Evolutionary conservation across 2,329 filamentous ascomycete genomes (phyloP), one percentile per base, ranked within the genome.

Genomic region (Bimuria novae-zelandiae): DNA sequence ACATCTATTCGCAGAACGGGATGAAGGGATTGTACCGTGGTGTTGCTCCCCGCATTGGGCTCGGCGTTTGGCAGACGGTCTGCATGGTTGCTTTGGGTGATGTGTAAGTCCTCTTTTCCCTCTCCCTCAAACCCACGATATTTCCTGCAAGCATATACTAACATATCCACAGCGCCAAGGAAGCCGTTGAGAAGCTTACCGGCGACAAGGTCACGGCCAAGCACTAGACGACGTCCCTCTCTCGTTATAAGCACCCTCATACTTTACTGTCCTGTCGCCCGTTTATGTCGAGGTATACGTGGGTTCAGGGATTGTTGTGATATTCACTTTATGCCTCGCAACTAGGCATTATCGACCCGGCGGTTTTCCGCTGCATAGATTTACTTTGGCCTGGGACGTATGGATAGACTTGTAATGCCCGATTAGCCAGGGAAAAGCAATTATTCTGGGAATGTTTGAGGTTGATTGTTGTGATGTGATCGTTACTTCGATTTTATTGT

Each of bases 71-170:
- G 94, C 94, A 99, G 84, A 99, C 94, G 58, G 89, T 99, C 72
- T 99, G 94, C 84, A 99, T 99, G 94, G 94, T 99, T 79, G 94
- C 93, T 71, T 83, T 97, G 77, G 94, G 94, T 79, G 94, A 97
- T 80, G 92, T 96, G 92, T 95, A 80, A 82, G 91, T 85, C 65
- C 14, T 16, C 47, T 12, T 21, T 29, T 21, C 11, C 36, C 35
- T 51, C 21, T n/a, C 27, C n/a, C 17, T 6, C n/a, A 30, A 1
- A 19, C 14, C 10, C 11, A n/a, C n/a, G n/a, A n/a, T 44, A 25
- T 39, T 10, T 19, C 23, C 33, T 51, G 36, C 69, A 73, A 64
- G 73, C 63, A 27, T 32, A 7, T 61, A 7, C 14, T 7, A n/a
- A 16, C 14, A 36, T n/a, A 36, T 8, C 49, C 55, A 72, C 61